Percentiles rank a stretch among this genome's conserved stretches.
Evolutionary conservation across 1,139 yeast genomes (phyloP).

Genomic region (Yamadazyma siamensis): DNA sequence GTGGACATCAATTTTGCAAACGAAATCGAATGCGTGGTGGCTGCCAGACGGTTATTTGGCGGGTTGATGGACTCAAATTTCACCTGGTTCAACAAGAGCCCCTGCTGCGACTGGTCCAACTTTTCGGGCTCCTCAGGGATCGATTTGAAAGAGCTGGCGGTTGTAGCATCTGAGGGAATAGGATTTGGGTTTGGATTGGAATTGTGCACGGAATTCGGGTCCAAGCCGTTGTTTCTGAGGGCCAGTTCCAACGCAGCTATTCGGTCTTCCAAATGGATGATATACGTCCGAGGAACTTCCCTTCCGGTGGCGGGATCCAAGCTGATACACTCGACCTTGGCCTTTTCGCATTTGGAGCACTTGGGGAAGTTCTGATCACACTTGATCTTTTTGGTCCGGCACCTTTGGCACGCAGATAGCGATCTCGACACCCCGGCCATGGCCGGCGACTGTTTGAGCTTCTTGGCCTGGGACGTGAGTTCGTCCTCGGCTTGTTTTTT

Average conservation of each 20-base stretch:
- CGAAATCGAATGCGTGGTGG: slow-evolving; percentile 34
- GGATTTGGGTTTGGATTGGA: background rate
- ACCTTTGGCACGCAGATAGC: slow-evolving; percentile 80
- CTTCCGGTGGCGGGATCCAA: slow-evolving; percentile 86
- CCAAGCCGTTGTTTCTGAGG: slow-evolving; percentile 42
- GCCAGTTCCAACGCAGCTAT: slow-evolving; percentile 53
- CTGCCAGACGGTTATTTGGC: slow-evolving; percentile 4
- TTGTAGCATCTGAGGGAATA: slow-evolving; percentile 9
- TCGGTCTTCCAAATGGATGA: slow-evolving; percentile 67
- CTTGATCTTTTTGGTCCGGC: slow-evolving; percentile 72
- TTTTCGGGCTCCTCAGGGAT: slow-evolving; percentile 1
- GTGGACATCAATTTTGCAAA: slow-evolving; percentile 76
- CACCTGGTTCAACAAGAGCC: slow-evolving; percentile 11
- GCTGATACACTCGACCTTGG: slow-evolving; percentile 73
- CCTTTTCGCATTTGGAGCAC: slow-evolving; percentile 67
- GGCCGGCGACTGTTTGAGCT: slow-evolving; percentile 4
- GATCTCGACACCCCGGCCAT: slow-evolving; percentile 45
- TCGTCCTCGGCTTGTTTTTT: slow-evolving; percentile 2
- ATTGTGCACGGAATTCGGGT: slow-evolving; percentile 9
- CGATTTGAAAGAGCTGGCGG: background rate
- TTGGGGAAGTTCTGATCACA: slow-evolving; percentile 84
- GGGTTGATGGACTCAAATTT: slow-evolving; percentile 10
- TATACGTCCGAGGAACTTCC: slow-evolving; percentile 79
- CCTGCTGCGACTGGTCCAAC: slow-evolving; percentile 9
- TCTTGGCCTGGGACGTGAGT: slow-evolving; percentile 1